Percentiles rank a stretch among this genome's conserved stretches.
Conservation (phyloP, 768 basidiomycete species). For the Aureoboletus auriporus region DNA sequence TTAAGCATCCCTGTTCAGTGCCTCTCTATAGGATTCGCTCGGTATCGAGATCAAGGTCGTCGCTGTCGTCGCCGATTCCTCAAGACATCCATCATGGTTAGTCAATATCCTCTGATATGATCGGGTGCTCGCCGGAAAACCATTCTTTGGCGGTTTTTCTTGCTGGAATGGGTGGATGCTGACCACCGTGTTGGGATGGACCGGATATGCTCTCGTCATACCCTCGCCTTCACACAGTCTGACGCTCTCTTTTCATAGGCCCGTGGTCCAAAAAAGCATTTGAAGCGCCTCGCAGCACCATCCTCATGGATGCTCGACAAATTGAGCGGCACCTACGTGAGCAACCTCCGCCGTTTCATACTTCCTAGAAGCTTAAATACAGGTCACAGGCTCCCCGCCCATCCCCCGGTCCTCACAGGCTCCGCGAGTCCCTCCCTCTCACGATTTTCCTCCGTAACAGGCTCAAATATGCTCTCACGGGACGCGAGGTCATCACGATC, state of each 20-base stretch:
- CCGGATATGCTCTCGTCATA: slow-evolving; percentile 2
- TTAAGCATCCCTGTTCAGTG: slow-evolving; percentile 10
- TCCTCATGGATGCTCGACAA: slow-evolving; percentile 99
- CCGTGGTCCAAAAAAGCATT: slow-evolving; percentile 98
- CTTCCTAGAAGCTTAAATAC: slow-evolving; percentile 5
- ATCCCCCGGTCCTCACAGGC: slow-evolving; percentile 98
- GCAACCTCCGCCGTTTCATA: slow-evolving; percentile 23
- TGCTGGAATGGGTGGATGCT: slow-evolving; percentile 26
- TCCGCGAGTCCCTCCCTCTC: slow-evolving; percentile 96
- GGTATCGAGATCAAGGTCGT: slow-evolving; percentile 22
- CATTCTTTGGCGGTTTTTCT: neutral
- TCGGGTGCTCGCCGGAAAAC: neutral
- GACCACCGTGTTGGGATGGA: slow-evolving; percentile 15
- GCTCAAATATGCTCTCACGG: slow-evolving; percentile 97
- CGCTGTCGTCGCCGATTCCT: slow-evolving; percentile 15
- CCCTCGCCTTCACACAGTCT: slow-evolving; percentile 5
- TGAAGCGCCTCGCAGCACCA: slow-evolving; percentile 96
- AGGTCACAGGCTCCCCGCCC: slow-evolving; percentile 83
- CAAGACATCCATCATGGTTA: slow-evolving; percentile 33
- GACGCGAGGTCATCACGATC: slow-evolving; percentile 92
- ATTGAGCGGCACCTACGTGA: slow-evolving; percentile 89
- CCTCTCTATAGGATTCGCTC: neutral
- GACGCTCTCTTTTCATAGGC: slow-evolving; percentile 48
- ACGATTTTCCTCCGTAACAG: slow-evolving; percentile 98
- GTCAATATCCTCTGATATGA: slow-evolving; percentile 12